Base-by-base conservation (phyloP, 208 protist species). In the Crithidia bombi region DNA sequence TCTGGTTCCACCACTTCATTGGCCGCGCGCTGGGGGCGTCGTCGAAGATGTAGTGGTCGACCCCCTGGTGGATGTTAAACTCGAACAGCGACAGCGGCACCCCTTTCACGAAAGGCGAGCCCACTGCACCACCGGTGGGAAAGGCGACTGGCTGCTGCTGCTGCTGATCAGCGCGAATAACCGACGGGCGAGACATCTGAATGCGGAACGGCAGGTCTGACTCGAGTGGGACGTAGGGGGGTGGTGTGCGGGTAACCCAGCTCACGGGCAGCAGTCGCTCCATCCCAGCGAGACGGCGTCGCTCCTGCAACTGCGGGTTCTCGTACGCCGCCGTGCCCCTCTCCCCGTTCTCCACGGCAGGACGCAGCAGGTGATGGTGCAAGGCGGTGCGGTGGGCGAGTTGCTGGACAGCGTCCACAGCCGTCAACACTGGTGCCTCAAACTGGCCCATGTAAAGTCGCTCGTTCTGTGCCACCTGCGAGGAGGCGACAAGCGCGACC, bases 1-100 rank as follows among this genome's bases (percentile, higher is more conserved):
- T 94, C 36, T 96, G 91, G 57, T 79, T 90, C 91, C 91, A 96
- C 89, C 91, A 96, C 76, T 93, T 92, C 46, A 90, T 78, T 54
- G 91, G 89, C 43, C 89, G 73, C 32, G 85, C 80, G 61, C 82
- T 93, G 14, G 91, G 88, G 57, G 83, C 81, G 65, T 94, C 85
- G 66, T 96, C 89, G 70, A 86, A 93, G 72, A 93, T 65, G 78
- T 94, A 96, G 61, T 94, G 89, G 46, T 91, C 87, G 21, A 92
- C 87, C 19, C 91, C 91, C 52, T 94, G 89, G 49, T 92, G 88
- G 35, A 96, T 39, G 62, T 87, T 82, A 73, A 89, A 93, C 75
- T 93, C 88, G 57, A 84, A 77, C 64, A 93, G 44, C 33, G 78
- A 67, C 2, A 93, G 39, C 49, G 91, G 89, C 12, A 82, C 89